Conservation (phyloP, 768 basidiomycete species). For the Kwoniella heveanensis region DNA sequence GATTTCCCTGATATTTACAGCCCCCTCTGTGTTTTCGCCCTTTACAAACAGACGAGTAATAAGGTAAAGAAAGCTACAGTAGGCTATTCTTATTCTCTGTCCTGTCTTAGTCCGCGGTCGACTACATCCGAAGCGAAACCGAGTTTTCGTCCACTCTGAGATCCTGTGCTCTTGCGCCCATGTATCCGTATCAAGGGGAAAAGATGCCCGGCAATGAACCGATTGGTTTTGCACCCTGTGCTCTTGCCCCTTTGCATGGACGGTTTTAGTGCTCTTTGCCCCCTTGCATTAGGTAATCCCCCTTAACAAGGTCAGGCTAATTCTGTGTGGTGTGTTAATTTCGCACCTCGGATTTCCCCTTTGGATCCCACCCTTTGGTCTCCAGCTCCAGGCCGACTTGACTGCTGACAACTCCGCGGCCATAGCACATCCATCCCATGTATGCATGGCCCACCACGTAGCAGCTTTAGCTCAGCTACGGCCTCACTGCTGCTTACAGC, state of each 20-base stretch:
- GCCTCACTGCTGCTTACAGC: too few relatives aligned
- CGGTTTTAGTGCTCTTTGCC: background rate
- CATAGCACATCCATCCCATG: too few relatives aligned
- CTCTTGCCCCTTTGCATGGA: background rate
- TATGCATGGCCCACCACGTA: too few relatives aligned
- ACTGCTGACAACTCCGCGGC: background rate
- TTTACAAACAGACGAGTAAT: too few relatives aligned
- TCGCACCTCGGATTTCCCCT: background rate
- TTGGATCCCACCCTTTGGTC: background rate
- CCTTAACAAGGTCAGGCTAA: background rate
- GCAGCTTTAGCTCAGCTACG: too few relatives aligned
- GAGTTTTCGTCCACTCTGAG: too few relatives aligned
- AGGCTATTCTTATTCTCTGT: slow-evolving; percentile 1
- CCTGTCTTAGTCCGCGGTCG: background rate
- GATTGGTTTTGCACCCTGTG: background rate
- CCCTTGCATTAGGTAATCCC: background rate
- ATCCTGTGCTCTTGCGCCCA: background rate
- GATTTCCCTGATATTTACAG: background rate
- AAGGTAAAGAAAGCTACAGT: background rate
- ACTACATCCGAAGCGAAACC: slow-evolving; percentile 1
- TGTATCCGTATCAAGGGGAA: background rate
- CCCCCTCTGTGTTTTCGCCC: background rate
- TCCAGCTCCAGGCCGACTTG: background rate
- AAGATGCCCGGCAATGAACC: background rate
- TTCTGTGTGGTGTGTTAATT: slow-evolving; percentile 1